Evolutionary conservation across 805 yeast genomes (phyloP).

Genomic region (Ogataea minuta): DNA sequence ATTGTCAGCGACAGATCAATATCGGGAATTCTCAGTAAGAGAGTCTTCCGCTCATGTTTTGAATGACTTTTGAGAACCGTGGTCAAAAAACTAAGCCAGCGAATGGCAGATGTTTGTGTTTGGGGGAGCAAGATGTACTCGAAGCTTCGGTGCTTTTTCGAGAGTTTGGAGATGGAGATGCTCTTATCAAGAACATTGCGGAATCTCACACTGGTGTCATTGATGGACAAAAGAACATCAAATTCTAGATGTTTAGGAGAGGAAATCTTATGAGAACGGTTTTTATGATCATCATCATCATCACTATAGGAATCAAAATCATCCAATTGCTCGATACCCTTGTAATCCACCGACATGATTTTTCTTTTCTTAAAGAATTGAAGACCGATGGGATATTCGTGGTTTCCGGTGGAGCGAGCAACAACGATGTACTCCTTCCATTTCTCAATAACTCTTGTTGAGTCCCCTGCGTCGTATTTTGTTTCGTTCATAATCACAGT

Average conservation of each 20-base stretch:
- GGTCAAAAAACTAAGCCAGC: conserved; percentile 63
- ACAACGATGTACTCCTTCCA: conserved; percentile 83
- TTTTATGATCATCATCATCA: conserved; percentile 6
- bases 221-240: conserved; percentile 21
- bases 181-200: conserved; percentile 73
- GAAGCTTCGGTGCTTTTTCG: conserved; percentile 10
- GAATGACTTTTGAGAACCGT: conserved; percentile 39
- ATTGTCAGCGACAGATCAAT: conserved; percentile 45
- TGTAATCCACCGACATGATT: conserved; percentile 28
- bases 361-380: conserved; percentile 58
- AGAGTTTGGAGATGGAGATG: conserved; percentile 45
- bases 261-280: background rate
- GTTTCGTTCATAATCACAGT: conserved; percentile 40
- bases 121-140: conserved; percentile 55
- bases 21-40: conserved; percentile 43
- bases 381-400: conserved; percentile 50
- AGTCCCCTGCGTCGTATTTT: conserved; percentile 35
- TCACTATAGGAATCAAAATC: conserved; percentile 12
- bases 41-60: conserved; percentile 13
- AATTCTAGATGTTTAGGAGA: conserved; percentile 15
- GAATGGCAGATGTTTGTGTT: conserved; percentile 50
- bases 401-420: conserved; percentile 57
- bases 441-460: conserved; percentile 58
- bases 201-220: conserved; percentile 42
- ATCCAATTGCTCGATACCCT: conserved; percentile 10